Base-by-base conservation (phyloP, 306 rosid genomes). In the Mimosa bimucronata region DNA sequence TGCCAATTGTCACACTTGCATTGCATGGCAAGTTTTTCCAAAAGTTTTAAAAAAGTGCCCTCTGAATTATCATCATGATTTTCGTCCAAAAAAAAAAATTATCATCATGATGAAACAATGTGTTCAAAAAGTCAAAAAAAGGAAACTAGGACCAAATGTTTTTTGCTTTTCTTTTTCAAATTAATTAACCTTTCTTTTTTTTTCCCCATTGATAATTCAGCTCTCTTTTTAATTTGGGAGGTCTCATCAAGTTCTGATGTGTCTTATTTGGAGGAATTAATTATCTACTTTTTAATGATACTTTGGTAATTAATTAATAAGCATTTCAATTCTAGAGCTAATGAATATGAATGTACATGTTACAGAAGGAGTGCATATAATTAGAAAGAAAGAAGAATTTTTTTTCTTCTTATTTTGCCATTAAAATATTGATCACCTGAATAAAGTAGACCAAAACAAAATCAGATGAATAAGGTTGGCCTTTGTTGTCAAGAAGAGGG, bases 101-200 rank as follows among this genome's bases (percentile, higher is more conserved):
- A n/a, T n/a, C 28, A n/a, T 57, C 74, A 38, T 40, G 18, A 21
- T 67, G 50, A 77, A 77, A 77, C 81, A 67, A 67, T n/a, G 45
- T 73, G 72, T 73, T 84, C 77, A 82, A 73, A 45, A 83, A 79
- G 87, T 83, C 83, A 76, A 80, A 86, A 80, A 86, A 86, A 86
- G 83, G 77, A 76, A 23, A 80, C 52, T 65, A 80, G 60, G 83
- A 83, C 85, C 70, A 86, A 86, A 80, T 83, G 86, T 86, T 83
- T 74, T 85, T 79, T 37, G 52, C 86, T 77, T 80, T 78, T 53
- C 19, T 44, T 66, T 29, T 67, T 23, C 44, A 42, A 73, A 52
- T 75, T 78, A 68, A 44, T 79, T 82, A 0, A 69, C 61, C 2
- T 52, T 62, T 46, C 40, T 52, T 79, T 85, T 71, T 25, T n/a